These are phyloP conservation scores for Amanita inopinata DNA, from an alignment of 768 basidiomycete species.

Conservation along the genomic window DNA sequence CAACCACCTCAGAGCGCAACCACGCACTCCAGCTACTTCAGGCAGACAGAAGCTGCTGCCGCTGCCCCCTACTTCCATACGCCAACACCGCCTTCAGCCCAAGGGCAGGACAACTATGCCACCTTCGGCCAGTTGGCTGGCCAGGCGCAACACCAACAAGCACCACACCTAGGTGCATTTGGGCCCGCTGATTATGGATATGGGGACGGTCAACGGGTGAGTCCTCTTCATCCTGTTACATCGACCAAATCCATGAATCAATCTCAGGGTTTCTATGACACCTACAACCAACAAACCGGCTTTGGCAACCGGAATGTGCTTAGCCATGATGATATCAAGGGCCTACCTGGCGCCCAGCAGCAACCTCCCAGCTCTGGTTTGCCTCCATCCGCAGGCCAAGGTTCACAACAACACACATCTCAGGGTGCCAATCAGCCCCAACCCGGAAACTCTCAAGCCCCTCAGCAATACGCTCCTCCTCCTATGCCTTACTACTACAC, in stretches of 20 bases:
- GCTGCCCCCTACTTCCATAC: slow-evolving; percentile 63
- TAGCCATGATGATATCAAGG: slow-evolving; percentile 61
- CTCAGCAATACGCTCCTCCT: slow-evolving; percentile 61
- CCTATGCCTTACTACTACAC: slow-evolving; percentile 53
- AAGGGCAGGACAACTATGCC: slow-evolving; percentile 55
- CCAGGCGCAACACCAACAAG: slow-evolving; percentile 54
- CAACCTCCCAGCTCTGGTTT: slow-evolving; percentile 35
- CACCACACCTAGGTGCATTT: slow-evolving; percentile 46
- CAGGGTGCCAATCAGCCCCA: slow-evolving; percentile 47
- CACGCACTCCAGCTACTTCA: slow-evolving; percentile 55
- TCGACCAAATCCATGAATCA: slow-evolving; percentile 12
- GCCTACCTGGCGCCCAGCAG: slow-evolving; percentile 50
- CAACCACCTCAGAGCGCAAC: slow-evolving; percentile 28
- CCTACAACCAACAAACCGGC: slow-evolving; percentile 51
- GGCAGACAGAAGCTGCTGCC: slow-evolving; percentile 45
- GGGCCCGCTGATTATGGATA: slow-evolving; percentile 60
- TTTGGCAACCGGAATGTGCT: slow-evolving; percentile 60
- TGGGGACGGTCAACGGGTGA: slow-evolving; percentile 54
- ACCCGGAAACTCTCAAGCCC: slow-evolving; percentile 49
- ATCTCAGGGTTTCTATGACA: slow-evolving; percentile 66
- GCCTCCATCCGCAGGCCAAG: slow-evolving; percentile 43
- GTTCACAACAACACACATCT: slow-evolving; percentile 45
- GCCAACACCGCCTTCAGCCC: slow-evolving; percentile 62
- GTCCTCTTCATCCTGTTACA: slow-evolving; percentile 16
- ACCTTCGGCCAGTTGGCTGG: slow-evolving; percentile 54